Base-by-base conservation (phyloP, 148 eudicot species). In the Fallopia convolvulus region DNA sequence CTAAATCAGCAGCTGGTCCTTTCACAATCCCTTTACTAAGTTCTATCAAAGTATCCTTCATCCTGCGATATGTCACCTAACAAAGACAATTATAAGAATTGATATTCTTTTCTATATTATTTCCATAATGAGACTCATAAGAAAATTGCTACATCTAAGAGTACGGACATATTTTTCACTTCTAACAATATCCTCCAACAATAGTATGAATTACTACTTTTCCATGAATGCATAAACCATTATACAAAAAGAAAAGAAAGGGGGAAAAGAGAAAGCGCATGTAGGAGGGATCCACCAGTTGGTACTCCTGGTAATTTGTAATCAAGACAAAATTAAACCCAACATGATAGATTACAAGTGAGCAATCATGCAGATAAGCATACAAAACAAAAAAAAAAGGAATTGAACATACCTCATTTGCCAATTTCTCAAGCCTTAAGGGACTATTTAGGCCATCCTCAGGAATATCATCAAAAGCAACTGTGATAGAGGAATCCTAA, bases 391-490 rank as follows among this genome's bases (percentile, higher is more conserved):
- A 6, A 15, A 33, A 33, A 2, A 42, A 70, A 8, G 50, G 72
- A 79, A 47, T 4, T 8, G 36, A 39, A 23, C 46, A 76, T 84
- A 94, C 96, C 93, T 94, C 99, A 92, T 94, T 94, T 74, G 97
- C 92, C 83, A 94, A 77, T 79, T 94, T 94, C 82, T 94, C 97
- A 77, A 94, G 97, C 70, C 98, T 93, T 76, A 92, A 78, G 78
- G 97, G 86, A 85, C 77, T 90, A 78, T 94, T 89, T 61, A 92
- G 83, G 78, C 97, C 98, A 50, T 94, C 98, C 74, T 94, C 98
- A 12, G 98, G 98, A 50, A 94, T 85, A 80, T 94, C 98, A 81
- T 94, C 97, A 86, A 94, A 94, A 73, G 97, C 97, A 39, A 90
- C 90, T 20, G 91, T 90, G 79, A 94, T 88, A 72, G 98, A 92